Evolutionary conservation across 2,329 filamentous ascomycete genomes (phyloP).

Genomic region (Paramyrothecium sp.): DNA sequence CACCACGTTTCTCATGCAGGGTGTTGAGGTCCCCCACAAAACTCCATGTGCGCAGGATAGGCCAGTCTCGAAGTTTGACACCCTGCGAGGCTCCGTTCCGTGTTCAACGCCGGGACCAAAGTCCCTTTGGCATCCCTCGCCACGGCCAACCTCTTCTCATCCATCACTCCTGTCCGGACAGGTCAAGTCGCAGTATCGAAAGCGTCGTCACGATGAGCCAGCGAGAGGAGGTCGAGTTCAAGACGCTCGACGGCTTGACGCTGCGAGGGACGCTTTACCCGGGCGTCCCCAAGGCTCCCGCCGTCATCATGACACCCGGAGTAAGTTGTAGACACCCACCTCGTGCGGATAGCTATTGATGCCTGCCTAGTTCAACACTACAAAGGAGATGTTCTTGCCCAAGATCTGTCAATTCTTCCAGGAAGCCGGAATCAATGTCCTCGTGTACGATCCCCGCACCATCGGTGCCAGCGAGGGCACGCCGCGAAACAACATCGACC

Average conservation of each 20-base stretch:
- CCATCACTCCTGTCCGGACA: background rate
- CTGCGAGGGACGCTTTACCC: constrained; percentile 35
- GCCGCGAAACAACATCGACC: constrained; percentile 36
- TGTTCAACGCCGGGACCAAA: no score
- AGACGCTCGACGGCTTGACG: constrained; percentile 36
- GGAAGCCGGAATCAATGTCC: constrained; percentile 26
- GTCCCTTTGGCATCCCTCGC: no score
- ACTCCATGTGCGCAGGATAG: no score
- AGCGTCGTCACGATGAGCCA: constrained; percentile 1
- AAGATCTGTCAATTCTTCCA: constrained; percentile 31
- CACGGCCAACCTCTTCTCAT: background rate
- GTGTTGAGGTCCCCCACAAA: no score
- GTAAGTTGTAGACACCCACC: constrained; percentile 10
- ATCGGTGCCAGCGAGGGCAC: constrained; percentile 34
- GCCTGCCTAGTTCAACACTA: constrained; percentile 11
- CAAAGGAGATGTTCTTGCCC: constrained; percentile 29
- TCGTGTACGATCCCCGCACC: constrained; percentile 33
- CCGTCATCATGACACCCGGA: constrained; percentile 25
- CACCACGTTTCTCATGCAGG: no score
- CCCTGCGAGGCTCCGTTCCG: no score
- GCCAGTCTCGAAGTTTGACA: no score
- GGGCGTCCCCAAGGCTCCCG: constrained; percentile 20
- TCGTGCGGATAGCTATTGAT: background rate
- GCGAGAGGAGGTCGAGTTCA: constrained; percentile 32
- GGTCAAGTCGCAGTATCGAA: background rate